A percentile compares a stretch with the other conserved stretches of the same genome.
phyloP scores from a whole-genome alignment of 352 stramenopile genomes.

The Thalassiosira livingstoniorum region DNA sequence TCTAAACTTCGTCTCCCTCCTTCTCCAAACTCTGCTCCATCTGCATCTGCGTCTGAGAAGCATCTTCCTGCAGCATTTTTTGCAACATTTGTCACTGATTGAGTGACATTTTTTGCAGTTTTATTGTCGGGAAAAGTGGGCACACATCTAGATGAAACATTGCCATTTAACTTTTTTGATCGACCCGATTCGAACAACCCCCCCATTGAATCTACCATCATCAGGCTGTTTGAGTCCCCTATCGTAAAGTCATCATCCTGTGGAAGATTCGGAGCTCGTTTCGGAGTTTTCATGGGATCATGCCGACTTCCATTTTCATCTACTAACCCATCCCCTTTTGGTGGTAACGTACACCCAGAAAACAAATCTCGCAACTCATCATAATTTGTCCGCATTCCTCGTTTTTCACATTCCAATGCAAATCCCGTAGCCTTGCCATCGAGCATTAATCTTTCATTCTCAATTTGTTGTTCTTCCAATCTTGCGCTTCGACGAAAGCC shows the following conservation, averaged over 20 bases:
- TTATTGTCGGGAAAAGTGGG: slow-evolving; percentile 31
- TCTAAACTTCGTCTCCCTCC: slow-evolving; percentile 2
- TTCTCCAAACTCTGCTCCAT: slow-evolving; percentile 23
- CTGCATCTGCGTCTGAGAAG: slow-evolving; percentile 37
- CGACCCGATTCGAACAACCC: slow-evolving; percentile 48
- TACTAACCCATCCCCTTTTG: slow-evolving; percentile 14
- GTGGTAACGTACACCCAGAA: slow-evolving; percentile 48
- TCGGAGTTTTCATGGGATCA: slow-evolving; percentile 19
- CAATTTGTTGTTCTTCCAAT: slow-evolving; percentile 37
- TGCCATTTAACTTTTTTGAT: slow-evolving; percentile 11
- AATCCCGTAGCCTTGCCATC: slow-evolving; percentile 49
- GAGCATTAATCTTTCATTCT: slow-evolving; percentile 21
- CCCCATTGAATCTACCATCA: slow-evolving; percentile 49
- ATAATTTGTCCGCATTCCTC: slow-evolving; percentile 74
- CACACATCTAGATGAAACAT: slow-evolving; percentile 33
- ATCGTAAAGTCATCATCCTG: slow-evolving; percentile 55
- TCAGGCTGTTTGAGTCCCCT: slow-evolving; percentile 48
- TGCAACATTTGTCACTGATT: slow-evolving; percentile 53
- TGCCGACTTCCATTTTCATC: background rate
- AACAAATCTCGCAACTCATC: slow-evolving; percentile 74
- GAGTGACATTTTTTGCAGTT: slow-evolving; percentile 48
- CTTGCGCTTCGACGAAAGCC: slow-evolving; percentile 1
- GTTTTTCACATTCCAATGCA: slow-evolving; percentile 73
- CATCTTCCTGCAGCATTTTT: slow-evolving; percentile 41
- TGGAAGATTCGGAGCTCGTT: background rate